Evolutionary conservation across 2,329 filamentous ascomycete species (phyloP).

Genomic region (Botryotinia calthae): DNA sequence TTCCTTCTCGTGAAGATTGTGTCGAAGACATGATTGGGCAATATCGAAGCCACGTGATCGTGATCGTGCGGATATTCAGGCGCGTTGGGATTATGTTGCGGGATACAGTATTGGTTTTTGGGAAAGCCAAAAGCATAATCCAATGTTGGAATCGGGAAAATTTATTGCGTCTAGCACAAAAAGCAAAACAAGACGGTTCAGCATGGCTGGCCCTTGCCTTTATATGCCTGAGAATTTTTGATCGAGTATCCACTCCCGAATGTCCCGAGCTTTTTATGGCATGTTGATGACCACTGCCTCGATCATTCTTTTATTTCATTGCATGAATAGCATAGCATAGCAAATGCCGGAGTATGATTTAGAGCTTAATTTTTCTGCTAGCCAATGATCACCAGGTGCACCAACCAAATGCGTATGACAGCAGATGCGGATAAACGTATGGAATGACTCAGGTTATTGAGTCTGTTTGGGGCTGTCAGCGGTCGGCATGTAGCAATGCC

Average conservation of each 20-base stretch:
- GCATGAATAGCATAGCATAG: constrained; percentile 2
- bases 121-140: constrained; percentile 14
- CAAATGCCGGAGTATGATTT: constrained; percentile 16
- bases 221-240: constrained; percentile 5
- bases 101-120: neutral
- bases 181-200: neutral
- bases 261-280: constrained; percentile 19
- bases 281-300: constrained; percentile 11
- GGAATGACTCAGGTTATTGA: constrained; percentile 20
- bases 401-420: constrained; percentile 14
- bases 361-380: constrained; percentile 1
- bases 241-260: constrained; percentile 21
- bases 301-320: constrained; percentile 10
- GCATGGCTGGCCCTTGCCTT: neutral
- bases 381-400: constrained; percentile 21
- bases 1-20: constrained; percentile 19
- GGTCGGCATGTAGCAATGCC: neutral
- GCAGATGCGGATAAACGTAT: constrained; percentile 16
- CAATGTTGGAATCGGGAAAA: neutral
- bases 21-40: constrained; percentile 13
- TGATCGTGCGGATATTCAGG: neutral
- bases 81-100: neutral
- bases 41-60: constrained; percentile 8
- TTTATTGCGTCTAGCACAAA: neutral
- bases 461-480: constrained; percentile 12